Evolutionary conservation across 2,329 filamentous ascomycete species (phyloP), one percentile per base, ranked within the genome.

Genomic region (Fusarium keratoplasticum): DNA sequence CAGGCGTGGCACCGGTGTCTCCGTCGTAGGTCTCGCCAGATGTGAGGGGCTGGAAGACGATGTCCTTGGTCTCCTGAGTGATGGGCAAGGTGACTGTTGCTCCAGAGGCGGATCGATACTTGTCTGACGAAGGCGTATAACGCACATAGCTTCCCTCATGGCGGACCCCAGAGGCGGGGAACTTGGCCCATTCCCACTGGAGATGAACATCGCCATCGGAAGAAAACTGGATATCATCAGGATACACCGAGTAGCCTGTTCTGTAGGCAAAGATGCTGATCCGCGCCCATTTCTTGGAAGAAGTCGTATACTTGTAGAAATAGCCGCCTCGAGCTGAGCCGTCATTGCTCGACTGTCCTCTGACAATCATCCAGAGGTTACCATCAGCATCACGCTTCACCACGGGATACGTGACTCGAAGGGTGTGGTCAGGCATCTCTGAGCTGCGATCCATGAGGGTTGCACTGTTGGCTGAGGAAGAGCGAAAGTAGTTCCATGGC

Each of bases 121-220:
- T 58, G 27, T 71, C 67, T 1, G 74, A 74, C 0, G 77, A 79
- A 3, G 77, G 77, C 0, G 55, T 69, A 27, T 79, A 79, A 7
- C 77, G 74, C 2, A 76, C 57, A 63, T 79, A 79, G 16, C 76
- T 78, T 52, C 77, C 77, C 52, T 79, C 71, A 18, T 79, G 77
- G 25, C 77, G 77, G 55, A 69, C 74, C 5, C 54, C 76, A 20
- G 77, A 79, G 10, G 77, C 76, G 10, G 77, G 77, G 36, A 72
- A 77, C 57, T 79, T 78, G 66, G 70, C 71, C 77, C 77, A 79
- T 42, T 79, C 77, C 77, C 77, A 79, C 47, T 79, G 77, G 6
- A 79, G 31, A 52, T 79, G 77, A 2, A 79, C 67, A 31, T 79
- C 77, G 10, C 77, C 76, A 25, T 79, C 76, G 0, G 76, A 76